Evolutionary conservation across 768 basidiomycete species (phyloP).

Genomic region (Collybiopsis luxurians): DNA sequence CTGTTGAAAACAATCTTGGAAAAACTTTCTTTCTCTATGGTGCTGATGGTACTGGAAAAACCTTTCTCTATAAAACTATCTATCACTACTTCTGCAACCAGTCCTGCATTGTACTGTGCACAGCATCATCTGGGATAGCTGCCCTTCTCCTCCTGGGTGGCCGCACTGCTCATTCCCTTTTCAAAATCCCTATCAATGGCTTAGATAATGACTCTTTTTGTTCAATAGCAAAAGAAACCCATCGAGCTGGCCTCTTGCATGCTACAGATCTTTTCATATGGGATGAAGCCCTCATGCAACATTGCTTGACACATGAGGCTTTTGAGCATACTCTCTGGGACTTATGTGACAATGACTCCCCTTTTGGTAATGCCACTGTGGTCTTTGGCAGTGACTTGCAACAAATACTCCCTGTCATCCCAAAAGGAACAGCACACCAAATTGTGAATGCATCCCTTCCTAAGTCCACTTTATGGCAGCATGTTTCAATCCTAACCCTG

Average conservation of each 20-base stretch:
- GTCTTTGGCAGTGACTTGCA: constrained; percentile 41
- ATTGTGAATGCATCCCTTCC: constrained; percentile 32
- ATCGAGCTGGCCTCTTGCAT: constrained; percentile 23
- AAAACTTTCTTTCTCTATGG: constrained; percentile 1
- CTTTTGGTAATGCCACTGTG: constrained; percentile 34
- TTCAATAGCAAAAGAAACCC: constrained; percentile 23
- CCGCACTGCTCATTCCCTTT: constrained; percentile 33
- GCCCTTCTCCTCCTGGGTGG: constrained; percentile 35
- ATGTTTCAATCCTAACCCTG: too few species aligned
- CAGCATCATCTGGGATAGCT: constrained; percentile 41
- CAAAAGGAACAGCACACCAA: constrained; percentile 26
- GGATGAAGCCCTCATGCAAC: constrained; percentile 36
- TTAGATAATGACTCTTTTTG: constrained; percentile 15
- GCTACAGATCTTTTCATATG: constrained; percentile 31
- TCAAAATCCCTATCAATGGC: neutral
- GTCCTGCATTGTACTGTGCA: constrained; percentile 31
- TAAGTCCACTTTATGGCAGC: constrained; percentile 36
- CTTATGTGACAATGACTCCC: constrained; percentile 17
- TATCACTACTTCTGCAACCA: constrained; percentile 17
- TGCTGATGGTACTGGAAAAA: constrained; percentile 12
- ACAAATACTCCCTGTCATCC: constrained; percentile 39
- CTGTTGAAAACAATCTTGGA: constrained; percentile 17
- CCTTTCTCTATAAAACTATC: constrained; percentile 27
- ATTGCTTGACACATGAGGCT: constrained; percentile 27
- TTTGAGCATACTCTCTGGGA: constrained; percentile 30